Percentiles rank a stretch among this genome's conserved stretches.
phyloP scores from a whole-genome alignment of 2,329 filamentous ascomycete genomes.

The Cladosporium sp. region DNA sequence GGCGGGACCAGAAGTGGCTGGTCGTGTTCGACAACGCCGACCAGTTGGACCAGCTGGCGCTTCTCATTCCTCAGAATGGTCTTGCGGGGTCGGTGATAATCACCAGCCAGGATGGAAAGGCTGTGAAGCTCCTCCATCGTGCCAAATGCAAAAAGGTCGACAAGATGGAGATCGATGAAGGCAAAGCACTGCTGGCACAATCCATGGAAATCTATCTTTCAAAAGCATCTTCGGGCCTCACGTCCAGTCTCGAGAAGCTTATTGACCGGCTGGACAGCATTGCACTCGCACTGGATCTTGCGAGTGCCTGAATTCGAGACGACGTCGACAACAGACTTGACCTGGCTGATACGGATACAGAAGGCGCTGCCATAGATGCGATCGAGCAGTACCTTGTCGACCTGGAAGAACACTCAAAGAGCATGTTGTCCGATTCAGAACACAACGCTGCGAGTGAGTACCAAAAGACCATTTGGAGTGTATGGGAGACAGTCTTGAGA shows the following conservation, averaged over 20 bases:
- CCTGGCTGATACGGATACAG: too few relatives aligned
- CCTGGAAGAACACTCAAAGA: neutral
- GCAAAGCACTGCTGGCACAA: neutral
- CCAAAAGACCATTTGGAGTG: conserved; percentile 3
- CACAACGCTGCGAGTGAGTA: neutral
- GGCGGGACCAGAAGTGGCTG: neutral
- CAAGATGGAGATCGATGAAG: neutral
- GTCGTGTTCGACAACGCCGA: neutral
- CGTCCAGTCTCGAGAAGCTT: neutral
- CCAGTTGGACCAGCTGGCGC: neutral
- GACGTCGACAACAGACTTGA: neutral
- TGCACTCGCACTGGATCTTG: neutral
- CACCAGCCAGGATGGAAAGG: neutral
- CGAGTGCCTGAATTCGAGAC: neutral
- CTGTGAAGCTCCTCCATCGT: neutral
- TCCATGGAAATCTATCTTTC: too few relatives aligned
- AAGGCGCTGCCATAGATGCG: neutral
- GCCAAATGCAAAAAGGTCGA: neutral
- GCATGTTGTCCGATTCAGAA: neutral
- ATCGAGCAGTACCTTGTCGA: neutral
- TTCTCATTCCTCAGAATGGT: neutral
- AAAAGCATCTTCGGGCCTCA: neutral
- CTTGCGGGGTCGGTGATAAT: neutral
- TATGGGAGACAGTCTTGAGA: neutral
- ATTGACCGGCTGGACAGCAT: neutral